These are phyloP conservation scores for Yamadazyma pseudoaaseri DNA, from an alignment of 1,139 yeast genomes.

Conservation along the genomic window DNA sequence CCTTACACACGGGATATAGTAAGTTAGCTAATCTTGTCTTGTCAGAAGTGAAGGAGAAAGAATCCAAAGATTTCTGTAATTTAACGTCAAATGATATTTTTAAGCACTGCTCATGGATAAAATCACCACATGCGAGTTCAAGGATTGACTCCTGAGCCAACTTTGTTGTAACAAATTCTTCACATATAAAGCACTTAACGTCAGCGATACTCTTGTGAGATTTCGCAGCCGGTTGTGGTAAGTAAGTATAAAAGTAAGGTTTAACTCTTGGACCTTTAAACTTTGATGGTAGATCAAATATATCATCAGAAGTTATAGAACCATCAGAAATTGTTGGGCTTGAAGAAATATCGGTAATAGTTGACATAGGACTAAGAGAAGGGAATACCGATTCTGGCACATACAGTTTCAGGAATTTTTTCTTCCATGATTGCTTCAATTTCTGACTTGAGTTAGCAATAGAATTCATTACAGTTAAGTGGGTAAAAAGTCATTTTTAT, in stretches of 20 bases:
- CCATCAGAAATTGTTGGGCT: conserved; percentile 5
- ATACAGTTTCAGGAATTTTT: conserved; percentile 5
- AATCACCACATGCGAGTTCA: conserved; percentile 38
- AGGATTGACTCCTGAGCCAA: conserved; percentile 33
- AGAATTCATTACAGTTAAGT: neutral
- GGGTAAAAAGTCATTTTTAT: neutral
- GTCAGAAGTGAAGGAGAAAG: conserved; percentile 10
- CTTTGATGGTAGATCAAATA: conserved; percentile 4
- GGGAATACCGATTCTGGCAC: conserved; percentile 9
- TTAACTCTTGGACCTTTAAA: conserved; percentile 26
- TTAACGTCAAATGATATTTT: conserved; percentile 17
- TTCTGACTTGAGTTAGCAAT: conserved; percentile 1
- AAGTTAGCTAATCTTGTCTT: conserved; percentile 6
- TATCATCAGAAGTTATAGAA: conserved; percentile 6
- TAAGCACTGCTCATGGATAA: conserved; percentile 39
- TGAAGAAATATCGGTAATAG: conserved; percentile 2
- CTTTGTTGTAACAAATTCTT: conserved; percentile 31
- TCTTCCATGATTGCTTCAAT: conserved; percentile 10
- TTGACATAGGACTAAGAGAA: conserved; percentile 14
- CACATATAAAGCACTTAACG: conserved; percentile 34
- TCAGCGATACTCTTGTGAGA: conserved; percentile 6
- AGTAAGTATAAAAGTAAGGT: conserved; percentile 23
- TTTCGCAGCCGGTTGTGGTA: conserved; percentile 5
- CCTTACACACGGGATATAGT: conserved; percentile 14
- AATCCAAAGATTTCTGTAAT: conserved; percentile 7